Conservation (phyloP, 345 rosid genomes). For the Garcia nutans region DNA sequence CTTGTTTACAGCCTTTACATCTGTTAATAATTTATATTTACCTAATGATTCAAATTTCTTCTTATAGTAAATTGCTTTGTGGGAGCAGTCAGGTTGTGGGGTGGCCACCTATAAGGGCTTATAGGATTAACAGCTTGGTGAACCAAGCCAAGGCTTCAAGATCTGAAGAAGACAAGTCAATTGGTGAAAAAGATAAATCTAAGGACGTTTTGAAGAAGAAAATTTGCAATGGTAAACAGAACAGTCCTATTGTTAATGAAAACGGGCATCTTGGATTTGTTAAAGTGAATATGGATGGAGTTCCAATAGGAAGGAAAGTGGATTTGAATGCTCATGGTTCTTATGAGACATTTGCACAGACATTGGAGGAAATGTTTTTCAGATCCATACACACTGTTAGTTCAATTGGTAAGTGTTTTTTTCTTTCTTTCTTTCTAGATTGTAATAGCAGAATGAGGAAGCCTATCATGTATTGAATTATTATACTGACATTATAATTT, state of each 20-base stretch:
- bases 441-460: too few relatives aligned
- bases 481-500: not conserved
- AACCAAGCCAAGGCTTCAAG: slow-evolving; percentile 32
- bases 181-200: slow-evolving; percentile 47
- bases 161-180: slow-evolving; percentile 49
- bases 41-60: not conserved
- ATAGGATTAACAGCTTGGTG: slow-evolving; percentile 29
- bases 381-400: slow-evolving; percentile 5
- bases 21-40: not conserved
- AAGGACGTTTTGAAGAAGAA: slow-evolving; percentile 54
- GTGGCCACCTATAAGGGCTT: slow-evolving; percentile 37
- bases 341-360: slow-evolving; percentile 21
- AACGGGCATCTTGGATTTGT: slow-evolving; percentile 50
- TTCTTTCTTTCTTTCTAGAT: not conserved
- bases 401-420: slow-evolving; percentile 14
- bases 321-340: slow-evolving; percentile 46
- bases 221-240: slow-evolving; percentile 26
- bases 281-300: slow-evolving; percentile 71
- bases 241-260: slow-evolving; percentile 30
- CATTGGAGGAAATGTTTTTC: slow-evolving; percentile 34
- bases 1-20: not conserved
- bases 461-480: not conserved
- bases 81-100: slow-evolving; percentile 40
- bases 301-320: slow-evolving; percentile 64
- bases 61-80: slow-evolving; percentile 4